A percentile compares a stretch with the other conserved stretches of the same genome.
Evolutionary conservation across 148 eudicot genomes (phyloP).

Genomic region (Selenicereus undatus): DNA sequence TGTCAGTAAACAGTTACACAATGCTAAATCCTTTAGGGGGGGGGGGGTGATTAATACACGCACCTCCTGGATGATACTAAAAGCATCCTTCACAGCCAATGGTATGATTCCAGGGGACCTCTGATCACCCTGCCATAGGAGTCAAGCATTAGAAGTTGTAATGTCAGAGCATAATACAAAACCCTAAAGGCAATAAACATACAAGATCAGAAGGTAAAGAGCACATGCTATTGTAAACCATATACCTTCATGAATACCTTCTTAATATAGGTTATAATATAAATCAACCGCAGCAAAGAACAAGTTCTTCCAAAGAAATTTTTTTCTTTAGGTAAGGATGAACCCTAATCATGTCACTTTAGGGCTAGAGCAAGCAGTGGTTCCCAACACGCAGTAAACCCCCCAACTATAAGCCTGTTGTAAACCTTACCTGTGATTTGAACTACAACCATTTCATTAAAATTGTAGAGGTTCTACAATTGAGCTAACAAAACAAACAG

Average conservation of each 20-base stretch:
- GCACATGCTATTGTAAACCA: not conserved
- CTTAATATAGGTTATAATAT: not conserved
- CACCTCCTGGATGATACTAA: conserved; percentile 98
- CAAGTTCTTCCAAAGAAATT: not conserved
- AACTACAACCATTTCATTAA: not conserved
- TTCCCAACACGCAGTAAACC: not conserved
- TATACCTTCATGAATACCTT: not conserved
- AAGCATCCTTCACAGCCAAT: conserved; percentile 98
- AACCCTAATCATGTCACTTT: not conserved
- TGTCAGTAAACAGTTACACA: conserved; percentile 17
- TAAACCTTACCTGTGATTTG: not conserved
- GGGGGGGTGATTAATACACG: conserved; percentile 6
- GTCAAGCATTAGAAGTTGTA: not conserved
- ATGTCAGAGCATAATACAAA: not conserved
- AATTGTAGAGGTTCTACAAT: not conserved
- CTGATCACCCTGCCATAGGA: conserved; percentile 76
- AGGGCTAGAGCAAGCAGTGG: not conserved
- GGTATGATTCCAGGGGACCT: conserved; percentile 99
- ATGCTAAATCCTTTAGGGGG: not conserved
- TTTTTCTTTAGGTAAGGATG: not conserved
- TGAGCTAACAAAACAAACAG: not conserved
- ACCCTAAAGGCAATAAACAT: not conserved
- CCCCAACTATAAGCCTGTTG: not conserved
- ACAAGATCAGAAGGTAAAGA: not conserved
- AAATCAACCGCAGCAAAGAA: not conserved